Evolutionary conservation across 345 rosid species (phyloP).

Genomic region (Hirschfeldia incana): DNA sequence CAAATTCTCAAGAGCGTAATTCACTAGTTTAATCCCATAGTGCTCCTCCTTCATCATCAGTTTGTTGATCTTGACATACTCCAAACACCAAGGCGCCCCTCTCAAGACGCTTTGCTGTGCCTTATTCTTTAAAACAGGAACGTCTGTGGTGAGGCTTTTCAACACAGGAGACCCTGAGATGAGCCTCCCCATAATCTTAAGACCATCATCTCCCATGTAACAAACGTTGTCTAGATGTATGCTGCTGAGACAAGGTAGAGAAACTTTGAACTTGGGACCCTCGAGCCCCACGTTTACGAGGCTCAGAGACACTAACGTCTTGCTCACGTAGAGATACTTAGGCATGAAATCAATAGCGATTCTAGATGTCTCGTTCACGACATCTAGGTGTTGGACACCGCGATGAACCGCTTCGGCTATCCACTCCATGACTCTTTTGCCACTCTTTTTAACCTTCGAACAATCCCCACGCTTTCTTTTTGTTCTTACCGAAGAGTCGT

Average conservation of each 20-base stretch:
- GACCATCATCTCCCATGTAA: not conserved
- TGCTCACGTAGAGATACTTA: slow-evolving; percentile 1
- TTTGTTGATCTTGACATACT: not conserved
- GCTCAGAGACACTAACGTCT: slow-evolving; percentile 10
- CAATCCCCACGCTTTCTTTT: not conserved
- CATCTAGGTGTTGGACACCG: slow-evolving; percentile 11
- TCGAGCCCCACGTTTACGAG: not conserved
- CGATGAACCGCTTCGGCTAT: not conserved
- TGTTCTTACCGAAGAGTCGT: not conserved
- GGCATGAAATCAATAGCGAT: not conserved
- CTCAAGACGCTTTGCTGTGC: not conserved
- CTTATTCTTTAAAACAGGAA: not conserved
- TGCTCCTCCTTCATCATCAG: not conserved
- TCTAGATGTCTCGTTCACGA: not conserved
- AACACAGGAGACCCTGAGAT: not conserved
- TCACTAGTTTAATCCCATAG: not conserved
- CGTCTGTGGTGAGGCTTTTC: not conserved
- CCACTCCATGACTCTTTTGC: slow-evolving; percentile 1
- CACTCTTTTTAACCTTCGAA: not conserved
- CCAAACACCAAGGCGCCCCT: slow-evolving; percentile 15
- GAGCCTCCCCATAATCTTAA: not conserved
- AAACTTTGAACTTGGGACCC: not conserved
- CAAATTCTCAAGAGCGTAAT: not conserved
- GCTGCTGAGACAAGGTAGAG: slow-evolving; percentile 19
- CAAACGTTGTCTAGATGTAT: not conserved